phyloP scores from a whole-genome alignment of 331 rosid species.

The Prunus yedoensis region DNA sequence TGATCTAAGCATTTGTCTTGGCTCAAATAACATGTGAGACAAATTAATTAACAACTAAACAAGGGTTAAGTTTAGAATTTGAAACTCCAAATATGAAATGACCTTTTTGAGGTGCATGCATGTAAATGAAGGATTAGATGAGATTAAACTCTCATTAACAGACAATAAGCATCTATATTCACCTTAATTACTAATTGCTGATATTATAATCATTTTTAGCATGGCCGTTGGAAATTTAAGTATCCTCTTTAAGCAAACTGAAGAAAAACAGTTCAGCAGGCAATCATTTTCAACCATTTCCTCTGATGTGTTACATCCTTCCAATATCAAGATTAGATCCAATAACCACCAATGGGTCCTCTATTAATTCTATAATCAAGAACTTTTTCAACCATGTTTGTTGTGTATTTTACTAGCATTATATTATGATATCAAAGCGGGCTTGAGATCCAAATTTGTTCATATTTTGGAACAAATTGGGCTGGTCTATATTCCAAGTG shows the following conservation, averaged over 20 bases:
- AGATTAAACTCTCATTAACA: too few relatives aligned
- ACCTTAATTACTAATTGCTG: too few relatives aligned
- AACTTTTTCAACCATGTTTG: too few relatives aligned
- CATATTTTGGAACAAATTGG: not conserved
- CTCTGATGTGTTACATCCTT: not conserved
- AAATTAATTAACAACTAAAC: not conserved
- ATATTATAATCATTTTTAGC: not conserved
- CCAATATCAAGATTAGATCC: not conserved
- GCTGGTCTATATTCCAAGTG: not conserved
- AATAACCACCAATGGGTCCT: conserved; percentile 10
- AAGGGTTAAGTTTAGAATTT: not conserved
- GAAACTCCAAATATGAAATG: not conserved
- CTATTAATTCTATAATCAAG: not conserved
- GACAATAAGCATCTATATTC: too few relatives aligned
- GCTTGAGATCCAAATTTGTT: not conserved
- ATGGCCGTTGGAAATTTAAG: not conserved
- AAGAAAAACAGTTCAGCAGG: not conserved
- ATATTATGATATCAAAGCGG: not conserved
- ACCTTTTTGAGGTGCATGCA: not conserved
- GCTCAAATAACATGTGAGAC: not conserved
- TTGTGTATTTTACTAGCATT: too few relatives aligned
- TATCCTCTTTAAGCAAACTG: conserved; percentile 6
- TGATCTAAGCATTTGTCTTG: too few relatives aligned
- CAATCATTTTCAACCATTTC: not conserved
- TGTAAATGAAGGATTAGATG: too few relatives aligned